Conservation (phyloP, 2,329 filamentous ascomycete genomes). For the Aureobasidium subglaciale region DNA sequence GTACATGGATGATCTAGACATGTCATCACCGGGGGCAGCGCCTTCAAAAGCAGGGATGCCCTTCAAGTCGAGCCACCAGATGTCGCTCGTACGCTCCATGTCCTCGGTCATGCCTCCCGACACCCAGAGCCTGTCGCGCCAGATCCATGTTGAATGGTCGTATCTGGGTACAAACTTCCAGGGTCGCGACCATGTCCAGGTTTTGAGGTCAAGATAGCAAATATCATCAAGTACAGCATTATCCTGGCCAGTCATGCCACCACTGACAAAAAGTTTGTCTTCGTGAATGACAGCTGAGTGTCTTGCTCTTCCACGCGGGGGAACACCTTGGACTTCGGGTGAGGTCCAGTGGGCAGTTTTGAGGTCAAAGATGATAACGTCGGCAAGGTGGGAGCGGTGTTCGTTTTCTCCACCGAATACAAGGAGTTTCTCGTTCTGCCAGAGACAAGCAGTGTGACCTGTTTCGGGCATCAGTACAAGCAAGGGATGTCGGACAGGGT, state of each 20-base stretch:
- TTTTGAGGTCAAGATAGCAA: slow-evolving; percentile 93
- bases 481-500: neutral
- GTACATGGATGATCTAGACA: slow-evolving; percentile 21
- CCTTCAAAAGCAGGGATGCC: slow-evolving; percentile 69
- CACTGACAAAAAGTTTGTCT: slow-evolving; percentile 91
- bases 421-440: slow-evolving; percentile 88
- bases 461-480: slow-evolving; percentile 15
- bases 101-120: slow-evolving; percentile 92
- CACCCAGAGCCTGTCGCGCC: slow-evolving; percentile 88
- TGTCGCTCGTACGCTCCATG: slow-evolving; percentile 92
- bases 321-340: slow-evolving; percentile 73
- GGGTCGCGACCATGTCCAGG: slow-evolving; percentile 91
- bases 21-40: slow-evolving; percentile 24
- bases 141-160: slow-evolving; percentile 92
- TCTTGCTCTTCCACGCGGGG: slow-evolving; percentile 82
- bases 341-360: slow-evolving; percentile 94
- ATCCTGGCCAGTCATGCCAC: slow-evolving; percentile 89
- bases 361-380: slow-evolving; percentile 92
- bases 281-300: slow-evolving; percentile 93
- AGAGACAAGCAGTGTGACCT: slow-evolving; percentile 93
- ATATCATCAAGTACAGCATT: slow-evolving; percentile 92
- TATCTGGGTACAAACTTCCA: slow-evolving; percentile 95
- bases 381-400: slow-evolving; percentile 88
- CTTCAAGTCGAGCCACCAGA: slow-evolving; percentile 96
- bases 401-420: slow-evolving; percentile 98